phyloP scores from a whole-genome alignment of 2,329 filamentous ascomycete species.

The Macroventuria anomochaeta region DNA sequence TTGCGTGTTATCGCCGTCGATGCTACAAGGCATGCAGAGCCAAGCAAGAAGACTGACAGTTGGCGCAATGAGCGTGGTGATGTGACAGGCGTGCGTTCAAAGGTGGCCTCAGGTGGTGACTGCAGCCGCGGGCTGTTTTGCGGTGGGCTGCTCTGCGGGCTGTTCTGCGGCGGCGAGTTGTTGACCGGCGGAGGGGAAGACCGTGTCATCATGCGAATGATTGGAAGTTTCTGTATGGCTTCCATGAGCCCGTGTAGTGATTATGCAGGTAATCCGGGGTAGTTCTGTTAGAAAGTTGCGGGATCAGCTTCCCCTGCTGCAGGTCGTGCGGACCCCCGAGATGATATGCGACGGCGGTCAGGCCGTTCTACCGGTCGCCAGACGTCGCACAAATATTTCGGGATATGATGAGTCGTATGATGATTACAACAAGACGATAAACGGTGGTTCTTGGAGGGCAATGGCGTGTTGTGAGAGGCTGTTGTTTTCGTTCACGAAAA shows the following conservation, averaged over 20 bases:
- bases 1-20: constrained; percentile 70
- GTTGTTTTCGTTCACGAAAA: constrained; percentile 6
- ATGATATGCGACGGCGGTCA: not conserved
- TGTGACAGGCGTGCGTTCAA: constrained; percentile 45
- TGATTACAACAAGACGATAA: not conserved
- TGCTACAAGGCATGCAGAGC: constrained; percentile 75
- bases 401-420: not conserved
- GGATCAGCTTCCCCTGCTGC: constrained; percentile 31
- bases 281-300: constrained; percentile 20
- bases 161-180: constrained; percentile 9
- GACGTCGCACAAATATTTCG: not conserved
- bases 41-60: constrained; percentile 74
- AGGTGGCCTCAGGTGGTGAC: constrained; percentile 27
- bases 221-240: constrained; percentile 27
- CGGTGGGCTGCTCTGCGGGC: constrained; percentile 9
- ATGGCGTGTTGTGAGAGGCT: constrained; percentile 13
- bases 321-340: constrained; percentile 28
- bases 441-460: constrained; percentile 4
- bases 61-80: constrained; percentile 65
- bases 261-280: constrained; percentile 21
- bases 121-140: constrained; percentile 7
- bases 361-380: not conserved
- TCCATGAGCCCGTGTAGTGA: constrained; percentile 25
- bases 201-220: constrained; percentile 32
- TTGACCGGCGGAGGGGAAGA: constrained; percentile 30